These are phyloP conservation scores for Porphyra umbilicalis DNA, from an alignment of 31 red algal species.

Conservation along the genomic window DNA sequence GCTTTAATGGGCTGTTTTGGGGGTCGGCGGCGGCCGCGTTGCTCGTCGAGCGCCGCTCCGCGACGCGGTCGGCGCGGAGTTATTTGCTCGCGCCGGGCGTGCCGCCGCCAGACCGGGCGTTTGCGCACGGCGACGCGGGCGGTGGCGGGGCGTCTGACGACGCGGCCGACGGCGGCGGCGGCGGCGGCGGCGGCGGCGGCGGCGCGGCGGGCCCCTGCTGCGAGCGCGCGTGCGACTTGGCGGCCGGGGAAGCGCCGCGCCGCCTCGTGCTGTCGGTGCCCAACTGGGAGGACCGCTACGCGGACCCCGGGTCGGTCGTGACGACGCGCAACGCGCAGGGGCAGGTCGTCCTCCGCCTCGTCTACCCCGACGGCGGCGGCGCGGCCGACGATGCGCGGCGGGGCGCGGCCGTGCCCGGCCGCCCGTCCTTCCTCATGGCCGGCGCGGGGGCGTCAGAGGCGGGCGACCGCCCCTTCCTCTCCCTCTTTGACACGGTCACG, in stretches of 20 bases:
- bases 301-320: constrained; percentile 67
- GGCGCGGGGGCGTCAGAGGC: constrained; percentile 77
- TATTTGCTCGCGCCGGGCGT: constrained; percentile 67
- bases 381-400: constrained; percentile 10
- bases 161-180: background rate
- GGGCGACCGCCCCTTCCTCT: constrained; percentile 76
- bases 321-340: constrained; percentile 42
- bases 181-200: background rate
- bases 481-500: constrained; percentile 58
- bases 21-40: constrained; percentile 50
- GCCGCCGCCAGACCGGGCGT: background rate
- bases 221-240: constrained; percentile 58
- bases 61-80: constrained; percentile 59
- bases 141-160: background rate
- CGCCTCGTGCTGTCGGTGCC: constrained; percentile 48
- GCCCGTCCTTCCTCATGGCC: constrained; percentile 60
- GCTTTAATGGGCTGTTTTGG: constrained; percentile 66
- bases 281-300: constrained; percentile 92
- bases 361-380: constrained; percentile 36
- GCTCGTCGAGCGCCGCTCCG: constrained; percentile 54
- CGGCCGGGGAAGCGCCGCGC: constrained; percentile 46
- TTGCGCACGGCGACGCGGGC: background rate
- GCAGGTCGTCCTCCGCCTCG: constrained; percentile 61
- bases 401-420: constrained; percentile 3
- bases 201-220: constrained; percentile 26